These are phyloP conservation scores for Lentinula guzmanii DNA, from an alignment of 768 basidiomycete genomes.

Conservation along the genomic window DNA sequence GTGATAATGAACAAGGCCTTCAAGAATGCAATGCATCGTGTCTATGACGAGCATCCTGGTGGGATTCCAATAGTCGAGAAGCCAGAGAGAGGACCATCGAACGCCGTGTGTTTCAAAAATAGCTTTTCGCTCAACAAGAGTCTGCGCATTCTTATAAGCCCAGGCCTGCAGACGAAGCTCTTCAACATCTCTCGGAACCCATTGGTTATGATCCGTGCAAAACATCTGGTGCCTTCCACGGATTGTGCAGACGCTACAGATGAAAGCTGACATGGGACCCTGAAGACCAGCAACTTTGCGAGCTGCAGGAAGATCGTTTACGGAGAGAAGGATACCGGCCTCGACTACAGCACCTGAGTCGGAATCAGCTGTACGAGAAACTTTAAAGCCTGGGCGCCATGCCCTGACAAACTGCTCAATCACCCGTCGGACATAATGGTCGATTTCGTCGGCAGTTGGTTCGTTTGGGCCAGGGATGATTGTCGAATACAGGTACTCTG, in stretches of 20 bases:
- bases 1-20: conserved; percentile 27
- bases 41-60: conserved; percentile 25
- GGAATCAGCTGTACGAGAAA: conserved; percentile 9
- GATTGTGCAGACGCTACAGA: conserved; percentile 24
- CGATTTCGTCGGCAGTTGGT: conserved; percentile 22
- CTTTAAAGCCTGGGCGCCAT: conserved; percentile 23
- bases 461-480: conserved; percentile 31
- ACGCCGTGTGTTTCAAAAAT: conserved; percentile 17
- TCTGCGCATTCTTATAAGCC: conserved; percentile 17
- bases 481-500: conserved; percentile 31
- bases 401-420: conserved; percentile 25
- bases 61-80: conserved; percentile 8
- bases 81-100: conserved; percentile 23
- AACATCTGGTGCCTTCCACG: conserved; percentile 16
- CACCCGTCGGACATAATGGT: conserved; percentile 28
- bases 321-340: conserved; percentile 17
- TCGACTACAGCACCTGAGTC: conserved; percentile 7
- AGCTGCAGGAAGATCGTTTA: conserved; percentile 25
- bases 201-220: conserved; percentile 18
- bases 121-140: conserved; percentile 7
- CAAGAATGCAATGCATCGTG: conserved; percentile 34
- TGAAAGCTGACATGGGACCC: conserved; percentile 10
- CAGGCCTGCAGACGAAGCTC: conserved; percentile 13
- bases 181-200: conserved; percentile 13
- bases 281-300: conserved; percentile 20